Evolutionary conservation across 1,284 basidiomycete genomes (phyloP).

Genomic region (Moesziomyces antarcticus): DNA sequence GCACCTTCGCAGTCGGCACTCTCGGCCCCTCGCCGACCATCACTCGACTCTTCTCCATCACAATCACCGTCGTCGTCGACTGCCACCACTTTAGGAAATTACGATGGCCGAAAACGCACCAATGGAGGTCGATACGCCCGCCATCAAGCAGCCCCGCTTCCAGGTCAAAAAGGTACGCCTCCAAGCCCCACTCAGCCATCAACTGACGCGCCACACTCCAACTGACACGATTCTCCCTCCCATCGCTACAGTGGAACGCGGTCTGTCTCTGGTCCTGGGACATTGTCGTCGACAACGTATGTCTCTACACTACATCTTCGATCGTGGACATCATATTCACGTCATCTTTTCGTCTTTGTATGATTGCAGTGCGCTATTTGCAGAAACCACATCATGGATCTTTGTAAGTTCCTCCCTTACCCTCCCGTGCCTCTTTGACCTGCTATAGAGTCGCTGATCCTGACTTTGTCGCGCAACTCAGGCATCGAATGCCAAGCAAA

Average conservation of each 20-base stretch:
- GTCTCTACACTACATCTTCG: constrained; percentile 7
- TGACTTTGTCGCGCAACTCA: constrained; percentile 66
- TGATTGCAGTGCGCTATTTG: constrained; percentile 65
- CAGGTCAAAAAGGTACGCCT: constrained; percentile 66
- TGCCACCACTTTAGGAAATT: background rate
- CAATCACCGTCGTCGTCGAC: constrained; percentile 3
- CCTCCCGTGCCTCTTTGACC: background rate
- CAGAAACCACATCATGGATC: constrained; percentile 68
- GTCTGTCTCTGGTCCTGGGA: constrained; percentile 68
- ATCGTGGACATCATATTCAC: background rate
- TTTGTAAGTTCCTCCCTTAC: constrained; percentile 50
- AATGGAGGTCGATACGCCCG: constrained; percentile 58
- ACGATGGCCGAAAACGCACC: constrained; percentile 43
- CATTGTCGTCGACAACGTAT: constrained; percentile 66
- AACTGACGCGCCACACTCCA: background rate
- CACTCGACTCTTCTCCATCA: constrained; percentile 1
- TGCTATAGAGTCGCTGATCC: too few relatives aligned
- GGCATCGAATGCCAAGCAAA: constrained; percentile 99
- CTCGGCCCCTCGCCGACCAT: constrained; percentile 6
- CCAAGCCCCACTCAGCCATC: background rate
- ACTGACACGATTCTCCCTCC: background rate
- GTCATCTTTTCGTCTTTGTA: background rate
- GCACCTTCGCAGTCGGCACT: background rate
- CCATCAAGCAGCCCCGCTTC: constrained; percentile 60
- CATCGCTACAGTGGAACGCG: constrained; percentile 62